Conservation (phyloP, 345 rosid genomes). For the Citrus cavaleriei region DNA sequence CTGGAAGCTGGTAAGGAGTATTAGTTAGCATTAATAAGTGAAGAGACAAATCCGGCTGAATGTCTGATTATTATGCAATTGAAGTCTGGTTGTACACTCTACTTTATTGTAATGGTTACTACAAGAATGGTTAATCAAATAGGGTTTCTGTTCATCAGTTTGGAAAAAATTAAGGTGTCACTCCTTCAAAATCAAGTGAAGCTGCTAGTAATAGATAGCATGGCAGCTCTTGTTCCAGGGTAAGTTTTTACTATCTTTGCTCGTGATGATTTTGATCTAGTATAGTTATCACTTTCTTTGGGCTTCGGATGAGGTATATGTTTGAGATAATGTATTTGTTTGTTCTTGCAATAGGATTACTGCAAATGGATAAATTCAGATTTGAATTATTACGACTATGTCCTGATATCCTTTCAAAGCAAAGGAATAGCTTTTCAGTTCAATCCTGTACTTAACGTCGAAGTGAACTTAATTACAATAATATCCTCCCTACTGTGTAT, state of each 20-base stretch:
- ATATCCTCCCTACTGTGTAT: neutral
- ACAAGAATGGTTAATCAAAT: neutral
- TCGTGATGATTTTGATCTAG: neutral
- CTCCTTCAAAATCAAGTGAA: conserved; percentile 70
- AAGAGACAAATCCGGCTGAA: neutral
- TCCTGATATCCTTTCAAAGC: neutral
- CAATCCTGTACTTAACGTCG: neutral
- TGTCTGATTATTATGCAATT: neutral
- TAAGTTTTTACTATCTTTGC: conserved; percentile 21
- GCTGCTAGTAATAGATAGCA: conserved; percentile 83
- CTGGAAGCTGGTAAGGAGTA: neutral
- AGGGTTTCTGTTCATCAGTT: conserved; percentile 33
- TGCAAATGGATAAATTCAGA: neutral
- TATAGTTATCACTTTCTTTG: neutral
- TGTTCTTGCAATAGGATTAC: neutral
- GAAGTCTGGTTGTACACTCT: neutral
- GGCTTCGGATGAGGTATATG: neutral
- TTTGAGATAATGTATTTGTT: neutral
- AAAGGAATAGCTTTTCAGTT: neutral
- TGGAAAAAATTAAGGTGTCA: conserved; percentile 71
- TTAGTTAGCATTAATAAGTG: neutral
- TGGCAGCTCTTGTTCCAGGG: conserved; percentile 89
- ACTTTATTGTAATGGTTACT: neutral
- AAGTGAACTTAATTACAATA: neutral
- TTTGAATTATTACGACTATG: neutral